Conservation (phyloP, 73 alveolate species). For the Paramecium biaurelia region DNA sequence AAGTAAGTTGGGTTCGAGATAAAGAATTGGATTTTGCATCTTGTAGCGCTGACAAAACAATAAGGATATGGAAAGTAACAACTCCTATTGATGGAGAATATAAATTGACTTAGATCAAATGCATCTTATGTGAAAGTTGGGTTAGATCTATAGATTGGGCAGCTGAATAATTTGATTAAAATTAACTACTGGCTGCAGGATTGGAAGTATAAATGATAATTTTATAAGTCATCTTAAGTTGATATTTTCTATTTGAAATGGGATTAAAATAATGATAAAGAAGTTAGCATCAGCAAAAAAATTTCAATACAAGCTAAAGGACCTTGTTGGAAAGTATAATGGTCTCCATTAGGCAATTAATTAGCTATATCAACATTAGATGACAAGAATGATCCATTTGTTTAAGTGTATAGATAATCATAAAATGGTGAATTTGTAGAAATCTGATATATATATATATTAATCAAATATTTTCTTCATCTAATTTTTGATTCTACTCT, state of each 20-base stretch:
- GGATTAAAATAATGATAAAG: background rate
- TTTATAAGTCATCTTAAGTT: background rate
- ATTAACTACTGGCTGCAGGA: background rate
- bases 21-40: constrained; percentile 23
- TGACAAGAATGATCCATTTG: constrained; percentile 4
- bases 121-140: background rate
- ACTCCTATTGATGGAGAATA: background rate
- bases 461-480: background rate
- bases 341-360: constrained; percentile 26
- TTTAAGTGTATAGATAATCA: background rate
- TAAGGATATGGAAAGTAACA: background rate
- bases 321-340: constrained; percentile 73
- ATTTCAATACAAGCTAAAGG: background rate
- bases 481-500: background rate
- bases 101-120: background rate
- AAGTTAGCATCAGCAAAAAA: background rate
- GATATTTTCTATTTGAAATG: background rate
- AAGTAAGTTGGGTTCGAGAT: background rate
- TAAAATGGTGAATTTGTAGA: constrained; percentile 6
- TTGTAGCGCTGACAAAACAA: background rate
- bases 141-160: constrained; percentile 50
- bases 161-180: background rate
- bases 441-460: background rate
- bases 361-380: constrained; percentile 64
- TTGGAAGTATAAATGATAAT: background rate